Evolutionary conservation across 2,329 filamentous ascomycete species (phyloP), one percentile per base, ranked within the genome.

Genomic region (Penicillium sp.): DNA sequence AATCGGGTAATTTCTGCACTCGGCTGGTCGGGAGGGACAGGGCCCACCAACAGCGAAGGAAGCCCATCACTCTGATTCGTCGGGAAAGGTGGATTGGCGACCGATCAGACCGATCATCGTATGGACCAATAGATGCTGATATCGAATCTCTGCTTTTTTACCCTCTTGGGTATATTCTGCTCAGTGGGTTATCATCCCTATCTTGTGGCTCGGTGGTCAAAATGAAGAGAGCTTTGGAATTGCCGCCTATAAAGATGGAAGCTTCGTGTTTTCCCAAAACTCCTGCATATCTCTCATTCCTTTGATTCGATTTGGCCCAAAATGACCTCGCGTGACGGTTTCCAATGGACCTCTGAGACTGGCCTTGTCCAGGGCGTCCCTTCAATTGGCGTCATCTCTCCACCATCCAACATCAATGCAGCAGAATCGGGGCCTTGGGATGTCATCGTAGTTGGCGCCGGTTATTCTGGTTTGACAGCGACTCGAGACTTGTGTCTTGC

Each of bases 391-490:
- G 56, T 61, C 3, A 63, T 67, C 9, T 56, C 60, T 3, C 65
- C 65, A n/a, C 21, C 57, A 2, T 53, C 52, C 2, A 61, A 61
- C 36, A 36, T 63, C 18, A n/a, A 29, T 0, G 55, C 59, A 11
- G 13, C 60, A 11, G 11, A 46, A 5, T 14, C 22, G 10, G 22
- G 41, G 10, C 31, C 46, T 8, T 62, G 54, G 48, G 62, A 65
- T 54, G 67, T 64, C 0, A 62, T 70, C 16, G 62, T 73, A 24
- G 58, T 73, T 29, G 72, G 71, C 8, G 66, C 60, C 1, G 71
- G 70, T 7, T 73, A 70, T 45, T 56, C 65, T 11, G 70, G 68
- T 13, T 59, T 74, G 1, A 68, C 62, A 0, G 69, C 71, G 1
- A 57, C 66, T n/a, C 60, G 69, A 11, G 69, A 73, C 40, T 41